Base-by-base conservation (phyloP, 306 rosid species). In the Abrus precatorius region DNA sequence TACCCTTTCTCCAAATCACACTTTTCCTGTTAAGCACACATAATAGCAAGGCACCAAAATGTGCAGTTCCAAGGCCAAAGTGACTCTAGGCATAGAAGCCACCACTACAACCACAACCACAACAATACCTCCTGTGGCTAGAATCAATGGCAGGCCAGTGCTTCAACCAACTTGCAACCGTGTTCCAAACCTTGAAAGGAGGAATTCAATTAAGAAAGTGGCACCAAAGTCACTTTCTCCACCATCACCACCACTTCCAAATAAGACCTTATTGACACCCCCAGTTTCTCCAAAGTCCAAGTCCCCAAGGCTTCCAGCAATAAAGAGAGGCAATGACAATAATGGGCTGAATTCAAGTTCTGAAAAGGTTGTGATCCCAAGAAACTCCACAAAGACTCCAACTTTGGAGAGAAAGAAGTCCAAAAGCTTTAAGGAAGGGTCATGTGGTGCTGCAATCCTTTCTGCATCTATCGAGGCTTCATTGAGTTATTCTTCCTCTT, bases 161-260 rank as follows among this genome's bases (percentile, higher is more conserved):
- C 97, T 96, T 76, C 99, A 96, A 74, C 99, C 98, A 8, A 92
- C 94, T 13, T 88, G 93, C 34, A 95, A 93, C 60, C 88, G 92
- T 6, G 92, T 90, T 78, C 94, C 96, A 4, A 83, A 60, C 79
- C 90, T 93, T 2, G 97, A 95, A 32, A 81, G 95, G 72, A 80
- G 84, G 61, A 90, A 86, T 55, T 87, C 97, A 1, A 84, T 90
- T 9, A 95, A 90, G 86, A 95, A 90, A 87, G 34, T 83, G 14
- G 7, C 87, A 3, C 85, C 89, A 67, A 84, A 86, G 69, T 83
- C 93, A 60, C 88, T 85, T 29, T 79, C 87, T 30, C 85, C 85
- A 67, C 69, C 80, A 10, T 43, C 84, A 63, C 75, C 82, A 36
- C 69, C 81, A 38, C 60, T 87, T 61, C 73, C 86, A 4, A 78